These are phyloP conservation scores for Penicillium thymicola DNA, from an alignment of 2,329 filamentous ascomycete genomes.

Conservation along the genomic window DNA sequence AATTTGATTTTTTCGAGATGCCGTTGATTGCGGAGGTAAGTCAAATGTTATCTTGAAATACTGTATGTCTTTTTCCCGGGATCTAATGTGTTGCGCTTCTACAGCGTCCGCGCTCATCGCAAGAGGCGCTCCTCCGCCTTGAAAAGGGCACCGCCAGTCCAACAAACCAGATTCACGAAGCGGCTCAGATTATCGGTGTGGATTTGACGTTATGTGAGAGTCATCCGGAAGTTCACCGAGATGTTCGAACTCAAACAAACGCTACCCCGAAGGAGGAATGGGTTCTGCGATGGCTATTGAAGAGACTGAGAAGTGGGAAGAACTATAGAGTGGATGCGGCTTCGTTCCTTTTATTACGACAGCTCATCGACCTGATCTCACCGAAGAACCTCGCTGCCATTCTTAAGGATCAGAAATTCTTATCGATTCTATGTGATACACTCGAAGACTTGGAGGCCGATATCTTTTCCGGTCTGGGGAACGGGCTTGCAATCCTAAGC, in stretches of 20 bases:
- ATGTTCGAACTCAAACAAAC: slow-evolving; percentile 20
- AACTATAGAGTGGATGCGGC: slow-evolving; percentile 43
- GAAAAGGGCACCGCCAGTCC: slow-evolving; percentile 44
- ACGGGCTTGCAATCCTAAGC: slow-evolving; percentile 22
- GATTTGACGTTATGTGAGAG: slow-evolving; percentile 35
- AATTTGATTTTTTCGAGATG: slow-evolving; percentile 30
- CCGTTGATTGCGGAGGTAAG: slow-evolving; percentile 38
- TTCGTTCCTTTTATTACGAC: slow-evolving; percentile 57
- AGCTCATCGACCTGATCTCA: slow-evolving; percentile 67
- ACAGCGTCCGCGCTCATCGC: slow-evolving; percentile 40
- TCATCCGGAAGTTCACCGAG: slow-evolving; percentile 29
- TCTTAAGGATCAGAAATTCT: slow-evolving; percentile 67
- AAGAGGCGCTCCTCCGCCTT: slow-evolving; percentile 45
- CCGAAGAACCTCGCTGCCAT: slow-evolving; percentile 67
- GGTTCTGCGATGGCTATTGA: slow-evolving; percentile 64
- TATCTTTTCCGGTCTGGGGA: slow-evolving; percentile 26
- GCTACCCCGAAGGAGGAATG: slow-evolving; percentile 58
- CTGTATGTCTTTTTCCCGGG: background rate
- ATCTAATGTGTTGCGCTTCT: slow-evolving; percentile 15
- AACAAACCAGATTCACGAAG: slow-evolving; percentile 40
- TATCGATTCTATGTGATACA: slow-evolving; percentile 63
- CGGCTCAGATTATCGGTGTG: slow-evolving; percentile 43
- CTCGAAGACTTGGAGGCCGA: slow-evolving; percentile 54
- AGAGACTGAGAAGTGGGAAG: slow-evolving; percentile 51
- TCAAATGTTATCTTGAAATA: background rate